Conservation (phyloP, 768 basidiomycete genomes). For the Russula earlei region DNA sequence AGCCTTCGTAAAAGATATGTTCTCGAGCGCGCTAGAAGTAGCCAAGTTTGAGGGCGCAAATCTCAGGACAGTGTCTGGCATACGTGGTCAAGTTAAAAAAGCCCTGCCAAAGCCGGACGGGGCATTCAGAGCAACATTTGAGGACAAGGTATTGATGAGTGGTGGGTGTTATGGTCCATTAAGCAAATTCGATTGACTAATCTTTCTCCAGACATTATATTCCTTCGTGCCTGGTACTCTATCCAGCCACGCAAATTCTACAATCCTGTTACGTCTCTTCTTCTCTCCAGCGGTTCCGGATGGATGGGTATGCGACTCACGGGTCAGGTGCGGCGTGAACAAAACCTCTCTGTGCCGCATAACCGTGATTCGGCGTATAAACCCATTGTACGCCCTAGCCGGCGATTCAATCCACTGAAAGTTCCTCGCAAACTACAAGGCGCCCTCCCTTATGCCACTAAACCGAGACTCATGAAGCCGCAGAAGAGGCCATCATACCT, state of each 20-base stretch:
- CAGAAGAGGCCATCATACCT: slow-evolving; percentile 77
- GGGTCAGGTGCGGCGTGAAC: slow-evolving; percentile 82
- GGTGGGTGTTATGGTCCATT: slow-evolving; percentile 42
- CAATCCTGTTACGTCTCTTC: slow-evolving; percentile 88
- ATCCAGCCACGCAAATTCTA: slow-evolving; percentile 93
- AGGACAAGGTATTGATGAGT: slow-evolving; percentile 94
- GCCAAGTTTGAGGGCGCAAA: slow-evolving; percentile 99
- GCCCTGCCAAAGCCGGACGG: slow-evolving; percentile 93
- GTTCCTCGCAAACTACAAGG: slow-evolving; percentile 88
- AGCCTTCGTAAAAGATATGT: slow-evolving; percentile 97
- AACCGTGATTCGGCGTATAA: slow-evolving; percentile 85
- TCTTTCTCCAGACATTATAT: slow-evolving; percentile 68
- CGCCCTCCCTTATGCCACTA: slow-evolving; percentile 82
- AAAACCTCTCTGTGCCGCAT: slow-evolving; percentile 73
- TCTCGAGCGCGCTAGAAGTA: slow-evolving; percentile 84
- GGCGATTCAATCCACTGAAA: slow-evolving; percentile 86
- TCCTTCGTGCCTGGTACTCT: slow-evolving; percentile 94
- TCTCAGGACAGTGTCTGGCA: slow-evolving; percentile 89
- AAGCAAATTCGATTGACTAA: background rate
- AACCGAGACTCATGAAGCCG: slow-evolving; percentile 74
- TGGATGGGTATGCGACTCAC: slow-evolving; percentile 97
- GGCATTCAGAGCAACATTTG: slow-evolving; percentile 92
- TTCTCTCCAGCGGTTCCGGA: slow-evolving; percentile 67
- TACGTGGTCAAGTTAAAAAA: slow-evolving; percentile 95
- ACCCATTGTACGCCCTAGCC: slow-evolving; percentile 62